Evolutionary conservation across 257 asterid genomes (phyloP).

Genomic region (Fraxinus quadrangulata): DNA sequence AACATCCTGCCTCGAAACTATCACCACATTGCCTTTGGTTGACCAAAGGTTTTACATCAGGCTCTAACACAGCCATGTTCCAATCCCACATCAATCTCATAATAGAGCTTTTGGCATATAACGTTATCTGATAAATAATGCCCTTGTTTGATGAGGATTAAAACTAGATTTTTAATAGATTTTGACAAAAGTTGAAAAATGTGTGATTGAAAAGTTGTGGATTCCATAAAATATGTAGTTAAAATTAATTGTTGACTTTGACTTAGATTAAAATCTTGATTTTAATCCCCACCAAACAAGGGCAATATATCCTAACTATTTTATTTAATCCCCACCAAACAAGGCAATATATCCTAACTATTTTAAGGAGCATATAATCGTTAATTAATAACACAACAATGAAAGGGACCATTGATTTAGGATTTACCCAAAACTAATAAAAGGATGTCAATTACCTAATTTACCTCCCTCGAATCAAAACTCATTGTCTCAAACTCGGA

Average conservation of each 20-base stretch:
- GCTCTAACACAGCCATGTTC: background rate
- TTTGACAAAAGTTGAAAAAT: no score
- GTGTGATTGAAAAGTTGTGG: no score
- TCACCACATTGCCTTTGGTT: background rate
- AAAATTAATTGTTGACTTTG: no score
- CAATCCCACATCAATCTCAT: background rate
- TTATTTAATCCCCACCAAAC: no score
- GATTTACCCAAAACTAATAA: background rate
- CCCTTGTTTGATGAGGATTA: no score
- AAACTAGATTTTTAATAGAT: no score
- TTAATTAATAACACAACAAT: background rate
- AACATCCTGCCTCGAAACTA: constrained; percentile 1
- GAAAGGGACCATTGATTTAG: background rate
- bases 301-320: background rate
- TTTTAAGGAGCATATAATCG: background rate
- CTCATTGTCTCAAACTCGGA: background rate
- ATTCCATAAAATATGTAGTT: no score
- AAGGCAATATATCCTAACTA: no score
- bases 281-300: no score
- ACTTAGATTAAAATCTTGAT: no score
- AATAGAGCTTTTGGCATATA: background rate
- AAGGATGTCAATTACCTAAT: background rate
- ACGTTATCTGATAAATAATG: no score
- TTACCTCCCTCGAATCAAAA: background rate
- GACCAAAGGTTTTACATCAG: background rate